Evolutionary conservation across 768 basidiomycete species (phyloP).

Genomic region (Suillus clintonianus): DNA sequence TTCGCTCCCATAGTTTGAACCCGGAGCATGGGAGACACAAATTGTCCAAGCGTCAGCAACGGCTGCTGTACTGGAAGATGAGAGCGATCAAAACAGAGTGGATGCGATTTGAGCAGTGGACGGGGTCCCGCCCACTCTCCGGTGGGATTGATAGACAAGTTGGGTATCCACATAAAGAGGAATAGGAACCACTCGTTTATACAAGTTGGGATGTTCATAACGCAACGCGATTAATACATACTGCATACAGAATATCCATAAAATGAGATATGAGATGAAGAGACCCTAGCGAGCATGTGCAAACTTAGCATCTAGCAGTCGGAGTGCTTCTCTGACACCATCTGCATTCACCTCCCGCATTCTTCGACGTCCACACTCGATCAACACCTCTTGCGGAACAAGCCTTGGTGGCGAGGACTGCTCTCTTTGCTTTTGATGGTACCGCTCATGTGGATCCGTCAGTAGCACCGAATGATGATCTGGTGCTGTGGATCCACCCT

Average conservation of each 20-base stretch:
- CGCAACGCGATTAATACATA: not conserved
- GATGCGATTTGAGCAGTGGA: slow-evolving; percentile 13
- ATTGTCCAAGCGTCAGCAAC: slow-evolving; percentile 35
- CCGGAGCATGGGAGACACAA: slow-evolving; percentile 15
- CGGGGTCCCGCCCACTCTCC: not conserved
- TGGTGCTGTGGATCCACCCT: slow-evolving; percentile 8
- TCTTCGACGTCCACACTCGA: slow-evolving; percentile 61
- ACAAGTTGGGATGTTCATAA: slow-evolving; percentile 1
- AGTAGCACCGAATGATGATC: slow-evolving; percentile 45
- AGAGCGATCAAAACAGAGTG: slow-evolving; percentile 27
- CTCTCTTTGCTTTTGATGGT: slow-evolving; percentile 45
- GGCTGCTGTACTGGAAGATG: slow-evolving; percentile 42
- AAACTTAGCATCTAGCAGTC: slow-evolving; percentile 69
- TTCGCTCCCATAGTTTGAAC: slow-evolving; percentile 44
- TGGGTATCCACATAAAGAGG: not conserved
- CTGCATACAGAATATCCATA: slow-evolving; percentile 8
- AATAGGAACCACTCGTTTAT: slow-evolving; percentile 1
- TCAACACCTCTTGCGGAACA: slow-evolving; percentile 61
- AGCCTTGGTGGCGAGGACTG: slow-evolving; percentile 49
- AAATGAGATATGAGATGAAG: not conserved
- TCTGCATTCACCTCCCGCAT: slow-evolving; percentile 71
- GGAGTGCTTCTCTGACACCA: slow-evolving; percentile 74
- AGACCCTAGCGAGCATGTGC: slow-evolving; percentile 35
- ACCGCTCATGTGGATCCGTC: slow-evolving; percentile 56
- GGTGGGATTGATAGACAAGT: not conserved